Percentiles rank a stretch among this genome's conserved stretches.
Conservation (phyloP, 805 yeast species). For the Candida sphagnicola region DNA sequence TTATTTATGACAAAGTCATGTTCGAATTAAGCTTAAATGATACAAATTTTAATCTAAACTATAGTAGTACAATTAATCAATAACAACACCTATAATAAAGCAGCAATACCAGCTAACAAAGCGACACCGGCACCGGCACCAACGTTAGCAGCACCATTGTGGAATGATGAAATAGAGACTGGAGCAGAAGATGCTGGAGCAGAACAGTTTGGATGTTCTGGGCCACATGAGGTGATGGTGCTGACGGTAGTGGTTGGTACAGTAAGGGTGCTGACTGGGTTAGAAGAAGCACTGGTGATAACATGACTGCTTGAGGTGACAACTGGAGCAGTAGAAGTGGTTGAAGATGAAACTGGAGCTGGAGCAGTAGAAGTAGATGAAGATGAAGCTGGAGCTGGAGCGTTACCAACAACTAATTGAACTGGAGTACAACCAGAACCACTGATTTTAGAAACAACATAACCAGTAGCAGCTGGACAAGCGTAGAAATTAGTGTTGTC, state of each 20-base stretch:
- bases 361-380: constrained; percentile 1
- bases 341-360: constrained; percentile 16
- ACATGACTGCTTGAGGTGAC: constrained; percentile 10
- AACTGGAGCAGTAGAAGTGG: constrained; percentile 5
- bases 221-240: constrained; percentile 13
- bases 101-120: constrained; percentile 20
- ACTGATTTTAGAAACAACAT: constrained; percentile 8
- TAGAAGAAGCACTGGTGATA: constrained; percentile 13
- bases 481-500: constrained; percentile 20
- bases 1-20: no score
- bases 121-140: constrained; percentile 18
- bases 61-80: no score
- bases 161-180: constrained; percentile 3
- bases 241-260: constrained; percentile 17
- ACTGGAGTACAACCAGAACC: constrained; percentile 1
- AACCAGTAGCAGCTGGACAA: constrained; percentile 17
- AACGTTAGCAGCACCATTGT: constrained; percentile 15
- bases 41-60: no score
- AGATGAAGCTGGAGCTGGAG: background rate
- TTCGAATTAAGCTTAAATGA: no score
- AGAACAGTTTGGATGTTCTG: constrained; percentile 18
- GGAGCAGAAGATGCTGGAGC: constrained; percentile 15
- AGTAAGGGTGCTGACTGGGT: constrained; percentile 1
- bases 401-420: constrained; percentile 2
- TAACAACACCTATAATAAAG: constrained; percentile 10